These are phyloP conservation scores for Exophiala sideris DNA, from an alignment of 2,329 filamentous ascomycete genomes.

Conservation along the genomic window DNA sequence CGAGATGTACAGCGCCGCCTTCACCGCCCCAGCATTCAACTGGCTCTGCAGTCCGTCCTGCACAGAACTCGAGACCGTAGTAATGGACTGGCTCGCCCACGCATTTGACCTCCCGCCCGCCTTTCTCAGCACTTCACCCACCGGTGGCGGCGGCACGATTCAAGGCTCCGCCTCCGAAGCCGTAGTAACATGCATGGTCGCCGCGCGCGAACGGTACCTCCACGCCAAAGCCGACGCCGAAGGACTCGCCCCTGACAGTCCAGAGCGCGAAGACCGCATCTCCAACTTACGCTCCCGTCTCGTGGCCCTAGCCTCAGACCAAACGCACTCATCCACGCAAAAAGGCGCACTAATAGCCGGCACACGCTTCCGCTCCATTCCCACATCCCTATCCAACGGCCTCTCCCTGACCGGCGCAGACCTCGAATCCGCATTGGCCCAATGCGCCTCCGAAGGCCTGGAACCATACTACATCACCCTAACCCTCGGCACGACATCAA, in stretches of 20 bases:
- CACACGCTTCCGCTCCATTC: conserved; percentile 71
- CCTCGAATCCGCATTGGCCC: conserved; percentile 60
- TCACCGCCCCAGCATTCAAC: conserved; percentile 91
- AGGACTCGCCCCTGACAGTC: conserved; percentile 42
- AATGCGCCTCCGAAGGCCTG: conserved; percentile 65
- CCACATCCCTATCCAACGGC: conserved; percentile 59
- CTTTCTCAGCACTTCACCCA: conserved; percentile 67
- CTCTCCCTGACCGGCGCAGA: conserved; percentile 67
- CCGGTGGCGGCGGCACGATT: conserved; percentile 79
- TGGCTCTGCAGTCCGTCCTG: conserved; percentile 92
- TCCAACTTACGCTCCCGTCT: conserved; percentile 66
- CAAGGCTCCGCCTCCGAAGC: conserved; percentile 89
- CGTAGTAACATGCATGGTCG: conserved; percentile 79
- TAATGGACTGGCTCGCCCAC: conserved; percentile 86
- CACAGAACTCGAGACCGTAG: conserved; percentile 88
- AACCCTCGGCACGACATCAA: conserved; percentile 81
- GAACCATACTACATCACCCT: conserved; percentile 84
- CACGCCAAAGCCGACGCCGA: conserved; percentile 55
- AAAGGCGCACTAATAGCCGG: conserved; percentile 86
- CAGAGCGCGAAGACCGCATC: conserved; percentile 66
- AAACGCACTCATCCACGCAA: conserved; percentile 78
- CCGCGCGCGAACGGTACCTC: conserved; percentile 77
- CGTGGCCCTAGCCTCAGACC: conserved; percentile 75
- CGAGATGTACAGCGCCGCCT: conserved; percentile 85
- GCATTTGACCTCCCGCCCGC: conserved; percentile 69